Evolutionary conservation across 2,329 filamentous ascomycete species (phyloP), one percentile per base, ranked within the genome.

Genomic region (Phyllosticta citriasiana): DNA sequence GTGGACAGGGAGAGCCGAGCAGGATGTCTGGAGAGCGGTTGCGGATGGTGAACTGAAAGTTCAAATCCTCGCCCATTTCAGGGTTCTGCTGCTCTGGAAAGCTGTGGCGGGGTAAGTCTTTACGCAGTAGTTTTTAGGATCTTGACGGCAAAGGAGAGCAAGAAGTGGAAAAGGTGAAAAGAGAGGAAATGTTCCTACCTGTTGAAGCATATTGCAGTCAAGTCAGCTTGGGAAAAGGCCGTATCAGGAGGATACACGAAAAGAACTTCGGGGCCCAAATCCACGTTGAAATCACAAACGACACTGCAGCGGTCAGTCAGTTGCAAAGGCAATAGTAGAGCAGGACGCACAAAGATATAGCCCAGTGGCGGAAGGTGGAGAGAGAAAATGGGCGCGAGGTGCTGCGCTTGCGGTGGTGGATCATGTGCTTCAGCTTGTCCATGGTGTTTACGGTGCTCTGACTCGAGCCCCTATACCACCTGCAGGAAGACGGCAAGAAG

Each of bases 1-100:
- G 74, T 16, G 71, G 63, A 54, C 70, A 70, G 16, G 74, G 73
- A 14, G 73, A 75, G 56, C 62, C 69, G 9, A 76, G 65, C 27
- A 64, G 82, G 53, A 89, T 83, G 63, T 88, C 84, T 3, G 86
- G 85, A 8, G 74, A 76, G 64, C 74, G 72, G 64, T 77, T 76
- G 58, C 66, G 68, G 52, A 76, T 69, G 56, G 71, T 70, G 63
- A 76, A 77, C 62, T 74, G 71, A 66, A 76, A 77, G 5, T 67
- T 64, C 10, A 76, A 64, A 63, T 76, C 74, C 54, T 73, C 70
- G 12, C 68, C 68, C 0, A 71, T 73, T 59, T 77, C 74, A 3
- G 71, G 71, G 57, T 76, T 75, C 56, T 76, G 74, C 56, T 75
- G 72, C 62, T 77, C 74, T 3, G 74, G 74, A 57, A 77, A 76